A percentile compares a stretch with the other conserved stretches of the same genome.
Conservation (phyloP, 1,284 basidiomycete genomes). For the Afroboletus lepidellus region DNA sequence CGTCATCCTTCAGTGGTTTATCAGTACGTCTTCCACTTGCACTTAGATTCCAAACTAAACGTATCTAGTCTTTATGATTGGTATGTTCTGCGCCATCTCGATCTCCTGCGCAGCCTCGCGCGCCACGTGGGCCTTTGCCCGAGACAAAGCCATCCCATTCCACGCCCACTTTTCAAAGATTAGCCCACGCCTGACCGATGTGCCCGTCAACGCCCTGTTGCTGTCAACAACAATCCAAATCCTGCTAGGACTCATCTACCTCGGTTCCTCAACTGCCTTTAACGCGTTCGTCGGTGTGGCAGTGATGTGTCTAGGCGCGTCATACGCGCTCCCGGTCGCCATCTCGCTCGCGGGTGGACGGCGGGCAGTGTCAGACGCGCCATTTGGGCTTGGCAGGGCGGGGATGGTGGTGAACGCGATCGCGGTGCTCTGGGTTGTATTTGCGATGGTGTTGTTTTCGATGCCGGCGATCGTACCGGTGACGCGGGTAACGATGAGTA, state of each 20-base stretch:
- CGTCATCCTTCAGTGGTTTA: constrained; percentile 42
- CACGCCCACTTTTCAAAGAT: constrained; percentile 49
- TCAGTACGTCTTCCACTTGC: constrained; percentile 35
- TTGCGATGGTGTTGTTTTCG: constrained; percentile 56
- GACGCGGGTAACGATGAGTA: constrained; percentile 46
- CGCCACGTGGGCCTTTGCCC: constrained; percentile 69
- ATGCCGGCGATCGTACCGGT: constrained; percentile 57
- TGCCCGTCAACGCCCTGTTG: constrained; percentile 58
- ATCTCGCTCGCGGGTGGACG: constrained; percentile 44
- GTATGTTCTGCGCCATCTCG: constrained; percentile 56
- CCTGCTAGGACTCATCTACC: constrained; percentile 53
- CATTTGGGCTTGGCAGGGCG: constrained; percentile 42
- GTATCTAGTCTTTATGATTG: constrained; percentile 48
- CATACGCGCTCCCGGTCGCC: constrained; percentile 51
- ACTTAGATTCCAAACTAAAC: neutral
- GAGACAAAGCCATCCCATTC: constrained; percentile 67
- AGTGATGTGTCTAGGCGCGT: constrained; percentile 54
- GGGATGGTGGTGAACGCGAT: constrained; percentile 42
- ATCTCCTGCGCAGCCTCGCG: constrained; percentile 66
- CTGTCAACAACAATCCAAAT: constrained; percentile 54
- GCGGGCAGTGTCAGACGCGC: constrained; percentile 40
- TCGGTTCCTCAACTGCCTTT: constrained; percentile 55
- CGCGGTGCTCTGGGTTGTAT: constrained; percentile 49
- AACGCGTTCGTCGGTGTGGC: constrained; percentile 57
- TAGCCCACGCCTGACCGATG: constrained; percentile 39